These are phyloP conservation scores for Monilinia fructigena DNA, from an alignment of 2,329 filamentous ascomycete species.

Conservation along the genomic window DNA sequence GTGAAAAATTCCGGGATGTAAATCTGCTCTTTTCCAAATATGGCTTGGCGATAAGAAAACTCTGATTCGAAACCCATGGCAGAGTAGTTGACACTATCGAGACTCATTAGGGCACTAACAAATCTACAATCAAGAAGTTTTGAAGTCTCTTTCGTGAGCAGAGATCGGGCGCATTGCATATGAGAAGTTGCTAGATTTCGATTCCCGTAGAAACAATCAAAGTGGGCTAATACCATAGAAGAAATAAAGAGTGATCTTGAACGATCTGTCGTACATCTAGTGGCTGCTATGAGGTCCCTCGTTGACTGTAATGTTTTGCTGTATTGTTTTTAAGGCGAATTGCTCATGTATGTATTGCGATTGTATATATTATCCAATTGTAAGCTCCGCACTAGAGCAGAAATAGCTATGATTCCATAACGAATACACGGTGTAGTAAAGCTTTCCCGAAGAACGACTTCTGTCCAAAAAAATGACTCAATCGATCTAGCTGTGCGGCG, in stretches of 20 bases:
- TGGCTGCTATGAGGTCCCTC: conserved; percentile 27
- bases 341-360: conserved; percentile 30
- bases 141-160: conserved; percentile 25
- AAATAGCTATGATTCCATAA: conserved; percentile 35
- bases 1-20: conserved; percentile 42
- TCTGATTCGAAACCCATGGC: conserved; percentile 48
- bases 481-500: conserved; percentile 9
- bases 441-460: conserved; percentile 29
- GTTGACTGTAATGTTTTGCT: conserved; percentile 33
- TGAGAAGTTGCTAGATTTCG: conserved; percentile 59
- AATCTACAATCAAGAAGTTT: conserved; percentile 51
- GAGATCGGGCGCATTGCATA: conserved; percentile 44
- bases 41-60: conserved; percentile 53
- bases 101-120: conserved; percentile 58
- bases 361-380: conserved; percentile 6
- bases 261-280: conserved; percentile 14
- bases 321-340: conserved; percentile 35
- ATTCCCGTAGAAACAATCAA: conserved; percentile 37
- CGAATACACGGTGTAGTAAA: conserved; percentile 29
- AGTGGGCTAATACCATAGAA: conserved; percentile 32
- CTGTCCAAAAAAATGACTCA: conserved; percentile 52
- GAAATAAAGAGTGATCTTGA: conserved; percentile 29
- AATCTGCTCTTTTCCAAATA: conserved; percentile 10
- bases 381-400: conserved; percentile 31
- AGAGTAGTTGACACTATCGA: conserved; percentile 49